Base-by-base conservation (phyloP, 2,329 filamentous ascomycete species). In the Aureobasidium sp. region DNA sequence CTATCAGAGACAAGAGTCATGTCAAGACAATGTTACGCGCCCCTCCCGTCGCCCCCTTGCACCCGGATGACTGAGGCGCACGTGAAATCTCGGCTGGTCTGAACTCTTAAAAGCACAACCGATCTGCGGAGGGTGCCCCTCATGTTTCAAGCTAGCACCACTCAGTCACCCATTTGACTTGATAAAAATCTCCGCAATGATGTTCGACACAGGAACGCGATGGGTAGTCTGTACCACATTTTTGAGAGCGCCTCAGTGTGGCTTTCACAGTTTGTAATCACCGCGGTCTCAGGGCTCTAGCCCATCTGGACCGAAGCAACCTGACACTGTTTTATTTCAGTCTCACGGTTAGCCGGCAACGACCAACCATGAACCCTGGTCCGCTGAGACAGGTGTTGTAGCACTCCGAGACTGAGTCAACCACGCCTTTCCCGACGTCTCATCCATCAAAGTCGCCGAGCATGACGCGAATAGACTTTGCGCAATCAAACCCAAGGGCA, bases 41-140 rank as follows among this genome's bases (percentile, higher is more conserved):
- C 37, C 50, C 27, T 54, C 27, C 36, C 27, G 50, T 8, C 3
- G 13, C 5, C 50, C 50, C 37, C 27, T 41, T 21, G 27, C 36
- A 42, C 27, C 15, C 25, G 30, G n/a, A 9, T 15, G 30, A 25
- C 29, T 21, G 11, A 32, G 11, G 50, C 50, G 27, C 50, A 54
- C 37, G 50, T 53, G 37, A 42, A 54, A 42, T 54, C 36, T 54
- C 50, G 50, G 25, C 50, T 54, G 50, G 25, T 42, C 36, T 54
- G 15, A 54, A 47, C 41, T 37, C 27, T 39, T 10, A 8, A 47
- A 48, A 48, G 42, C 41, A 47, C 54, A 48, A 58, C 37, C 54
- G 54, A 58, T 58, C 42, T 58, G 54, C 54, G 54, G 54, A 57
- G 53, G 29, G 21, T 21, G 42, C 41, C 54, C 54, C 54, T 58